phyloP scores from a whole-genome alignment of 2,329 filamentous ascomycete species.

The Parafenestella ontariensis region DNA sequence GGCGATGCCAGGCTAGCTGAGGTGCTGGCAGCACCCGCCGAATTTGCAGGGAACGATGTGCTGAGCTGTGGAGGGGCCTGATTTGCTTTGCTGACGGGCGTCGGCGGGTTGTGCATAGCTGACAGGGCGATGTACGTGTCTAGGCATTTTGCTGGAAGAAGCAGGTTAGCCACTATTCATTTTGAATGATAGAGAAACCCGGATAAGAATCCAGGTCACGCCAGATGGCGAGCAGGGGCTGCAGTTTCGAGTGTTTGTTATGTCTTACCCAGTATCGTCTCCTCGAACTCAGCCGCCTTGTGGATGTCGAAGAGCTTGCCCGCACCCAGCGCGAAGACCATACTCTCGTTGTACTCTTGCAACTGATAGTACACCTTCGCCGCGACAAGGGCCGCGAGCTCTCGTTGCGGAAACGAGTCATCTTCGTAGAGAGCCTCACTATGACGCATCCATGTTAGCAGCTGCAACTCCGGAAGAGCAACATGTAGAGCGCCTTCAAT shows the following conservation, averaged over 20 bases:
- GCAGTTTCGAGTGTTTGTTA: conserved; percentile 4
- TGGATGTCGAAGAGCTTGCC: conserved; percentile 96
- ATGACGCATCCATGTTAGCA: conserved; percentile 39
- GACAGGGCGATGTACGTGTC: conserved; percentile 94
- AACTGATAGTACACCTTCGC: conserved; percentile 99
- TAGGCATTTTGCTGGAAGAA: conserved; percentile 78
- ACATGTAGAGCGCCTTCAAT: background rate
- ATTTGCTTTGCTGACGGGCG: conserved; percentile 56
- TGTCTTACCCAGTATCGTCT: conserved; percentile 85
- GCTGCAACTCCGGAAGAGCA: conserved; percentile 3
- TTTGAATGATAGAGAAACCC: background rate
- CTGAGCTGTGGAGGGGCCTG: conserved; percentile 72
- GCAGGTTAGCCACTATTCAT: conserved; percentile 17
- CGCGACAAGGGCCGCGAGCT: conserved; percentile 90
- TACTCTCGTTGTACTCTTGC: conserved; percentile 98
- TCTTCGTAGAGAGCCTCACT: conserved; percentile 99
- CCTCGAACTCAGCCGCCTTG: conserved; percentile 91
- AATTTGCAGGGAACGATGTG: conserved; percentile 75
- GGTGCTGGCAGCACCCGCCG: conserved; percentile 69
- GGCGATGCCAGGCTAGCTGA: conserved; percentile 78
- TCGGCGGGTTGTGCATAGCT: conserved; percentile 63
- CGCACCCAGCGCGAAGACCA: conserved; percentile 95
- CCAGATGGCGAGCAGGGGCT: background rate
- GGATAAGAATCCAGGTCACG: background rate
- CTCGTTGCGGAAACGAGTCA: conserved; percentile 89